Conservation (phyloP, 257 asterid species). For the Haberlea rhodopensis region DNA sequence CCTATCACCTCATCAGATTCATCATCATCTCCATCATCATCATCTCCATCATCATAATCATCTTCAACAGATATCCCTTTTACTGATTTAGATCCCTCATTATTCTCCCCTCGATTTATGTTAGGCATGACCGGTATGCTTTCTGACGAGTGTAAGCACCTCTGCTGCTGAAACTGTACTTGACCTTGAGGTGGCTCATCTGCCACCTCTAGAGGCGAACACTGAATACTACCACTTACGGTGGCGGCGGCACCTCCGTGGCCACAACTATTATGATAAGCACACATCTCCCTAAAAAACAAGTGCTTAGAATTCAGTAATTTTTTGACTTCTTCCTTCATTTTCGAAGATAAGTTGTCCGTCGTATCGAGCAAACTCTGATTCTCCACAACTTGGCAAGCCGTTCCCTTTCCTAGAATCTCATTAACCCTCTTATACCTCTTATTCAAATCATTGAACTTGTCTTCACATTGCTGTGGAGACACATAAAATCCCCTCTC, state of each 20-base stretch:
- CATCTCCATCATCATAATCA: slow-evolving; percentile 13
- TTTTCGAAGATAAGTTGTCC: too few species aligned
- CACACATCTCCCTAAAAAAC: too few species aligned
- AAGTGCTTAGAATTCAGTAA: too few species aligned
- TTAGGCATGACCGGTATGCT: slow-evolving; percentile 23
- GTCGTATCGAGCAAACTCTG: too few species aligned
- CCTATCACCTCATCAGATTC: slow-evolving; percentile 33
- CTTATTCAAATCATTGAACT: too few species aligned
- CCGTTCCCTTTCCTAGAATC: too few species aligned
- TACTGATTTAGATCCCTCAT: slow-evolving; percentile 26
- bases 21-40: slow-evolving; percentile 14
- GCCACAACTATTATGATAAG: too few species aligned
- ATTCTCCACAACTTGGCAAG: too few species aligned
- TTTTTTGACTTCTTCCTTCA: too few species aligned
- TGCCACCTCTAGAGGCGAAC: slow-evolving; percentile 25
- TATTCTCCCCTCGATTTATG: slow-evolving; percentile 31
- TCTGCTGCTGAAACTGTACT: slow-evolving; percentile 27
- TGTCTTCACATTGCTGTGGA: too few species aligned
- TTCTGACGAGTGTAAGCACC: slow-evolving; percentile 45
- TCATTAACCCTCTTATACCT: too few species aligned
- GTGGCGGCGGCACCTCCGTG: slow-evolving; percentile 24
- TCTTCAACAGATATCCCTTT: slow-evolving; percentile 29
- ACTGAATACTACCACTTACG: slow-evolving; percentile 27
- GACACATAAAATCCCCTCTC: too few species aligned
- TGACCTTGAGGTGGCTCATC: slow-evolving; percentile 27